phyloP scores from a whole-genome alignment of 805 yeast genomes.

The Sungouiozyma ichnusensis region DNA sequence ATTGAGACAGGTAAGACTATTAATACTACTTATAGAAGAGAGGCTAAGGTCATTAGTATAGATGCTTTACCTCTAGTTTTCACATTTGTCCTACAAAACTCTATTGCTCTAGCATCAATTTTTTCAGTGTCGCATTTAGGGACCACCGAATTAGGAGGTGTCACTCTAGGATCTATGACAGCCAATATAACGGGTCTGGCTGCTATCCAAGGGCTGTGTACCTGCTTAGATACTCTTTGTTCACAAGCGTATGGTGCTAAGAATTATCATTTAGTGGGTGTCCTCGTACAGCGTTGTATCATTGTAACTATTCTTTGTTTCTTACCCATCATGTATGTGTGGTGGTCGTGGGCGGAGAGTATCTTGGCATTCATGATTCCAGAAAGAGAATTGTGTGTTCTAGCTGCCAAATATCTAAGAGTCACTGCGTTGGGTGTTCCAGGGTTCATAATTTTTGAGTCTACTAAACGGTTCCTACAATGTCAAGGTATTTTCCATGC shows the following conservation, averaged over 20 bases:
- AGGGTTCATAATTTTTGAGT: constrained; percentile 59
- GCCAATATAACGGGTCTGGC: constrained; percentile 70
- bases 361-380: constrained; percentile 37
- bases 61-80: constrained; percentile 54
- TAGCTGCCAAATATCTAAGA: constrained; percentile 51
- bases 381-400: constrained; percentile 34
- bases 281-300: constrained; percentile 58
- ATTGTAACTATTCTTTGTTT: constrained; percentile 44
- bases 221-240: constrained; percentile 67
- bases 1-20: constrained; percentile 23
- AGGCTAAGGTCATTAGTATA: constrained; percentile 31
- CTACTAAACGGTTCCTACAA: constrained; percentile 63
- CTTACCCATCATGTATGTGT: constrained; percentile 46
- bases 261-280: constrained; percentile 54
- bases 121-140: constrained; percentile 72
- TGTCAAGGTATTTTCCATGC: constrained; percentile 76
- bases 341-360: constrained; percentile 48
- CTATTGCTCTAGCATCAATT: constrained; percentile 65
- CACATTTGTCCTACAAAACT: constrained; percentile 61
- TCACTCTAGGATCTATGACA: constrained; percentile 65
- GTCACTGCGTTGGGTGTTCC: constrained; percentile 58
- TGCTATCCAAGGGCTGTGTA: constrained; percentile 66
- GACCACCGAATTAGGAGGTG: constrained; percentile 61
- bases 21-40: constrained; percentile 31
- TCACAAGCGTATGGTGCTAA: constrained; percentile 70